Base-by-base conservation (phyloP, 2,329 filamentous ascomycete genomes). In the Ceratocystis lukuohia region DNA sequence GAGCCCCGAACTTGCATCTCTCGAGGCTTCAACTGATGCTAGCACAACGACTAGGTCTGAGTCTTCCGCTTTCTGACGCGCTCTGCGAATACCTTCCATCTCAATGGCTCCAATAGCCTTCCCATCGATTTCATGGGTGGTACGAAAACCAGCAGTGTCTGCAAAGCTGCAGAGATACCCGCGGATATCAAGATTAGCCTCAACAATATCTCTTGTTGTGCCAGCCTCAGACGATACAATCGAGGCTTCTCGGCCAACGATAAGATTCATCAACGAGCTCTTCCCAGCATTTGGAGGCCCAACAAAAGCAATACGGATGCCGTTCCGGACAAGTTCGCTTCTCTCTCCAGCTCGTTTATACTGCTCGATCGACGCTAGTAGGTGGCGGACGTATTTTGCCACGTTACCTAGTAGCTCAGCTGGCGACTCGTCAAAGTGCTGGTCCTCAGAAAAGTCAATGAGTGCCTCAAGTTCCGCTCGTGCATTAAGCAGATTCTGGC, bases 401-500 rank as follows among this genome's bases (percentile, higher is more conserved):
- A 96, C 89, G 62, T 86, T 90, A 0, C 73, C 74, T 57, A 95
- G 80, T 25, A 97, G 79, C 66, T 88, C 82, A 0, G 80, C 77
- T 0, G 91, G 88, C 2, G 89, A 87, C 75, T 96, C 91, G 71
- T 97, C 92, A 72, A 99, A 96, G 77, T 97, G 89, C 76, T 99
- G 93, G 72, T 97, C 94, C 74, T 99, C 94, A 0, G 90, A 88
- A 74, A 99, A 99, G 75, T 99, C 94, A 69, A 99, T 97, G 70
- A 99, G 77, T 0, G 94, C 94, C 76, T 99, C 94, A 48, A 99
- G 81, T 76, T 97, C 92, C 8, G 91, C 94, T 1, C 94, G 84
- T 8, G 92, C 92, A 69, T 88, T 81, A 5, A 97, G 79, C 20
- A 99, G 77, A 70, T 85, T 80, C 69, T 83, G 78, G 30, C 93